Conservation (phyloP, 192 early-diverging fungal species). For the Coemansia sp. region DNA sequence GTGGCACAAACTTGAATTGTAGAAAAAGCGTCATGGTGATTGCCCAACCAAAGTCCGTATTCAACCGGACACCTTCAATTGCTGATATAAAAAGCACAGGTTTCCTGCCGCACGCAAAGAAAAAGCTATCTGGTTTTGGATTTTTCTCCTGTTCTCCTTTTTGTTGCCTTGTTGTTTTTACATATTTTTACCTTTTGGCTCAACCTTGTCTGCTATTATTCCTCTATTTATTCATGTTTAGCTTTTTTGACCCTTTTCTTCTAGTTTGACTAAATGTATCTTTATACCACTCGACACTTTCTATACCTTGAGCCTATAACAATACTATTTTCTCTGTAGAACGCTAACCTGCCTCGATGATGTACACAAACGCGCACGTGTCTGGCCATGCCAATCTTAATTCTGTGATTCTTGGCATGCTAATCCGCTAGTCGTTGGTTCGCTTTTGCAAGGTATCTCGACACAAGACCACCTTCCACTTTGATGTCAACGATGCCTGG, state of each 20-base stretch:
- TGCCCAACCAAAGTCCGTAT: background rate
- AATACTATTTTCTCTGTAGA: no score
- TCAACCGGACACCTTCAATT: slow-evolving; percentile 2
- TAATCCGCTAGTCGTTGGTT: background rate
- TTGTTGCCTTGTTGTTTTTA: background rate
- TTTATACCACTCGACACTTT: no score
- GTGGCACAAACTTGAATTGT: slow-evolving; percentile 6
- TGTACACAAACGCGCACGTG: no score
- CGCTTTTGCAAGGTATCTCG: background rate
- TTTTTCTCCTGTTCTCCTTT: background rate
- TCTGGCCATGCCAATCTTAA: no score
- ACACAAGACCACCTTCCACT: background rate
- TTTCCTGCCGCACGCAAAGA: background rate
- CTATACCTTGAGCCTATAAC: no score
- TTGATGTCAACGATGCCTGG: background rate
- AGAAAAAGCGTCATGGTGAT: slow-evolving; percentile 1
- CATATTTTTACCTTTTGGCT: background rate
- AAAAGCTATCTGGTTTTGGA: background rate
- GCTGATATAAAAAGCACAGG: slow-evolving; percentile 1
- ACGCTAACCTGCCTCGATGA: no score
- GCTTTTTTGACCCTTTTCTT: no score
- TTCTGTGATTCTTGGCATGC: no score
- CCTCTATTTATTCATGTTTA: background rate
- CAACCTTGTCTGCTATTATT: no score
- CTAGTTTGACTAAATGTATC: no score